phyloP scores from a whole-genome alignment of 805 yeast genomes.

The Suhomyces sp. region DNA sequence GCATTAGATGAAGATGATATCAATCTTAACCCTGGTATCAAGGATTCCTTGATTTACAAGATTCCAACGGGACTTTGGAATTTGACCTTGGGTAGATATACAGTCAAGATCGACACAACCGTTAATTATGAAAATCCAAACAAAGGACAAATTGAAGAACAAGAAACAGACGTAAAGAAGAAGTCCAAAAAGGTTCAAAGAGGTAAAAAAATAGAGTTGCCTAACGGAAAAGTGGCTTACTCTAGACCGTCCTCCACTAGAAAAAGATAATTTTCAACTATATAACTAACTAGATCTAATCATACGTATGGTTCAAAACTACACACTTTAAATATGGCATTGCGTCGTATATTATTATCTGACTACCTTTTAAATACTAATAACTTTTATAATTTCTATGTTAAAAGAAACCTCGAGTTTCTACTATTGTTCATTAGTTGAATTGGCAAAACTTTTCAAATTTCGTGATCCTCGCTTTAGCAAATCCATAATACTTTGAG shows the following conservation, averaged over 20 bases:
- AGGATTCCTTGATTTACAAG: constrained; percentile 47
- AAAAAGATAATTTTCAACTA: constrained; percentile 8
- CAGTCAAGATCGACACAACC: constrained; percentile 20
- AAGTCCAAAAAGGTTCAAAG: constrained; percentile 32
- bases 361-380: too few species aligned
- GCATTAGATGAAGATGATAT: constrained; percentile 50
- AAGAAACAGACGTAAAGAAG: constrained; percentile 17
- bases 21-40: constrained; percentile 44
- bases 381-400: too few species aligned
- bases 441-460: too few species aligned
- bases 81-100: constrained; percentile 37
- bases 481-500: too few species aligned
- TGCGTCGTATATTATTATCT: too few species aligned
- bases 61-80: constrained; percentile 48
- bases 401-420: too few species aligned
- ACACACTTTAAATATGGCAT: too few species aligned
- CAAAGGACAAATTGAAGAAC: constrained; percentile 29
- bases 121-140: constrained; percentile 14
- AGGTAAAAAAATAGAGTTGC: constrained; percentile 50
- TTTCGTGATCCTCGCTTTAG: too few species aligned
- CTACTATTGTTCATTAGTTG: too few species aligned
- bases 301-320: too few species aligned
- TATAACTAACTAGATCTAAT: too few species aligned
- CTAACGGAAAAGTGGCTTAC: constrained; percentile 60
- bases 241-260: constrained; percentile 19